A percentile compares a stretch with the other conserved stretches of the same genome.
Conservation (phyloP, 345 rosid species). For the Gossypium australe region DNA sequence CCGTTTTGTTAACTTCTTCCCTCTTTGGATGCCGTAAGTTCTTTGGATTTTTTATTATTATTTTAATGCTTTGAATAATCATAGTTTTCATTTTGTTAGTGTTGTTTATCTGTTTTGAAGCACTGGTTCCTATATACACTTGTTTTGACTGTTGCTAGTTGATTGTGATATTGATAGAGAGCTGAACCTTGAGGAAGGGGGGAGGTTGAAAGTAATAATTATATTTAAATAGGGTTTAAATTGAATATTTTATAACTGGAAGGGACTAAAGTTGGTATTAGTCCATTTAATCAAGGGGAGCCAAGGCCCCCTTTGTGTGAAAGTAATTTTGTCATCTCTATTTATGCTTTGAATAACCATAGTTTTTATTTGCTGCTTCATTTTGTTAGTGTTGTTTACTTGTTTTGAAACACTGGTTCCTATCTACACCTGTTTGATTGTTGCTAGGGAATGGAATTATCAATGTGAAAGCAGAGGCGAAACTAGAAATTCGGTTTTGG, state of each 20-base stretch:
- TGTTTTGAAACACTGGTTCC: neutral
- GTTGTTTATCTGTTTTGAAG: neutral
- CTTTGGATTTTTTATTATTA: neutral
- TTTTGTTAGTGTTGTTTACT: neutral
- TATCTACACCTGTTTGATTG: neutral
- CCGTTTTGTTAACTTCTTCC: constrained; percentile 78
- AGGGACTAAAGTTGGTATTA: no score
- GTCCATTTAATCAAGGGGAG: no score
- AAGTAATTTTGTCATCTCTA: no score
- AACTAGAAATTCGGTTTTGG: no score
- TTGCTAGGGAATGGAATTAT: neutral
- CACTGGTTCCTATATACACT: neutral
- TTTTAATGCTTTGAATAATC: neutral
- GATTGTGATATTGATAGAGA: neutral
- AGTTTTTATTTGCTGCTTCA: neutral
- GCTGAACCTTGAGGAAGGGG: neutral
- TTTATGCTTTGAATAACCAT: neutral
- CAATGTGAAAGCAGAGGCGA: neutral
- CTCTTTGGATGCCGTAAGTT: constrained; percentile 98
- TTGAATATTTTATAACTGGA: no score
- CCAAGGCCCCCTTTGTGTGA: no score
- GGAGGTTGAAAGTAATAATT: no score
- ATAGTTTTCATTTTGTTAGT: neutral
- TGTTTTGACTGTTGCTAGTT: neutral
- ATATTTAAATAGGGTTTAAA: no score